Evolutionary conservation across 768 basidiomycete species (phyloP).

Genomic region (Paxillus ammoniavirescens): DNA sequence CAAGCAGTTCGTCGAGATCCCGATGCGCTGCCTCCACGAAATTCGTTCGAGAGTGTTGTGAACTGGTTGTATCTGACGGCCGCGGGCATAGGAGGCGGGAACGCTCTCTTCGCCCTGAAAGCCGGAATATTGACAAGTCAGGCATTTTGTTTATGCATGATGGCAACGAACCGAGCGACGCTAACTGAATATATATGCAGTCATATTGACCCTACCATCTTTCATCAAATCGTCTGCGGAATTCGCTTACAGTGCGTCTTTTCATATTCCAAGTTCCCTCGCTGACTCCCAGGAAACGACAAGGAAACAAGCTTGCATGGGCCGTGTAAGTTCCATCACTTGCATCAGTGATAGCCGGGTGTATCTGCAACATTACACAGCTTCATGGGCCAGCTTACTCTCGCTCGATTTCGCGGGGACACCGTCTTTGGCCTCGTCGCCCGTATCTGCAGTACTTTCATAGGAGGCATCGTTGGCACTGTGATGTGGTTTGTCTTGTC

Average conservation of each 20-base stretch:
- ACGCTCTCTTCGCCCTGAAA: conserved; percentile 68
- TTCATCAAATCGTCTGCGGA: conserved; percentile 51
- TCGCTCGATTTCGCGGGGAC: conserved; percentile 72
- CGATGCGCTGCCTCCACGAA: conserved; percentile 69
- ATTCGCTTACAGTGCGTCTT: conserved; percentile 56
- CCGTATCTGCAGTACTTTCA: conserved; percentile 62
- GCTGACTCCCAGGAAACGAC: conserved; percentile 1
- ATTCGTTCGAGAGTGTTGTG: conserved; percentile 52
- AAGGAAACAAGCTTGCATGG: conserved; percentile 70
- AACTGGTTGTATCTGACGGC: conserved; percentile 41
- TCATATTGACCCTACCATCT: conserved; percentile 58
- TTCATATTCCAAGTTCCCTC: not conserved
- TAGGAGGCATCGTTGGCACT: conserved; percentile 61
- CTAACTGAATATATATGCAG: conserved; percentile 28
- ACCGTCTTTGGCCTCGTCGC: conserved; percentile 65
- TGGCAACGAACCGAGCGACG: not conserved
- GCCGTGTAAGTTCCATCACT: conserved; percentile 48
- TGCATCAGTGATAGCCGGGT: not conserved
- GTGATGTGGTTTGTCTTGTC: conserved; percentile 56
- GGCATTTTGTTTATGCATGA: conserved; percentile 4
- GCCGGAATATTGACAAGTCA: conserved; percentile 62
- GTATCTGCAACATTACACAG: conserved; percentile 30
- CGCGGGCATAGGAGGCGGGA: conserved; percentile 49
- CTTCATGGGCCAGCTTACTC: conserved; percentile 73
- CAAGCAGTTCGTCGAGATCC: conserved; percentile 61